Conservation (phyloP, 371 early-diverging fungal species). For the Mortierella sp. region DNA sequence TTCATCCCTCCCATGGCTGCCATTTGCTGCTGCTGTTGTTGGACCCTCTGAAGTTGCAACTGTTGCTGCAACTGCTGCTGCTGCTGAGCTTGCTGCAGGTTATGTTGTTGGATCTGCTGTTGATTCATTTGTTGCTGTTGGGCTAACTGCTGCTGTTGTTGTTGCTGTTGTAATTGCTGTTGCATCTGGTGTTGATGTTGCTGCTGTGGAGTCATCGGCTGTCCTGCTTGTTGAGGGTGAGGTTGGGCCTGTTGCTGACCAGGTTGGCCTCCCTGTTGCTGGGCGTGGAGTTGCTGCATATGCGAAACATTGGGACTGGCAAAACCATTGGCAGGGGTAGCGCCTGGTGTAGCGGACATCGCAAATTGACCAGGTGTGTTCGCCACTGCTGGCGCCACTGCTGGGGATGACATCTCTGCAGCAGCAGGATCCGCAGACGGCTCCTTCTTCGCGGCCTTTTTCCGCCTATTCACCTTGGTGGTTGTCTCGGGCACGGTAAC, state of each 20-base stretch:
- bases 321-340: conserved; percentile 29
- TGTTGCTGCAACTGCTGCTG: conserved; percentile 18
- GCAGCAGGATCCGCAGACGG: conserved; percentile 32
- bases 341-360: conserved; percentile 17
- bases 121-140: conserved; percentile 17
- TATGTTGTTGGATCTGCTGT: conserved; percentile 6
- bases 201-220: conserved; percentile 7
- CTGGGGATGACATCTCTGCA: not conserved
- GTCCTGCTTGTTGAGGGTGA: conserved; percentile 10
- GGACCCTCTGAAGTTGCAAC: conserved; percentile 8
- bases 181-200: conserved; percentile 25
- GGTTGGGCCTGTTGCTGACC: conserved; percentile 15
- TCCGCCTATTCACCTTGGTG: conserved; percentile 29
- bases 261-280: conserved; percentile 1
- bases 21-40: conserved; percentile 31
- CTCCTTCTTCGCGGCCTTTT: conserved; percentile 44
- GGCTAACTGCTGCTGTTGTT: conserved; percentile 22
- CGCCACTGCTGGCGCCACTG: conserved; percentile 16
- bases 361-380: conserved; percentile 20
- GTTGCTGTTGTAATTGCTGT: conserved; percentile 30
- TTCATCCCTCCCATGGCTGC: conserved; percentile 33
- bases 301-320: conserved; percentile 34
- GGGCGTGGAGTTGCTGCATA: conserved; percentile 25
- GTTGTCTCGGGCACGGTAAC: conserved; percentile 27
- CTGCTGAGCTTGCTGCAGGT: conserved; percentile 16